Percentiles rank a stretch among this genome's conserved stretches.
Evolutionary conservation across 2,329 filamentous ascomycete genomes (phyloP).

Genomic region (Nigrospora sphaerica): DNA sequence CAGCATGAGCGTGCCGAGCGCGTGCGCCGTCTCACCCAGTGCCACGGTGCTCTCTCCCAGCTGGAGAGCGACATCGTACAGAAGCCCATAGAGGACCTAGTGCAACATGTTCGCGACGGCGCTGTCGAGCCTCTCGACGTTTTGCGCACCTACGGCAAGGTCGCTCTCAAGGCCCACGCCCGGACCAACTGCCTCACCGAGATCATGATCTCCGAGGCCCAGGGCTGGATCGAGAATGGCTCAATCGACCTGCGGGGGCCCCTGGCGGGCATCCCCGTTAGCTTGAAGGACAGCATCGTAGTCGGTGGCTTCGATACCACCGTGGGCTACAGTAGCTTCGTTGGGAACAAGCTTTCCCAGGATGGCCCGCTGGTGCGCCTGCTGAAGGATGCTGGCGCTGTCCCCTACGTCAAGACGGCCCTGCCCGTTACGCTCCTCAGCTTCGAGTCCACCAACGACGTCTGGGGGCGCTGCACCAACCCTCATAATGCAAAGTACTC

Average conservation of each 20-base stretch:
- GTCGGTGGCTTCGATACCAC: conserved; percentile 78
- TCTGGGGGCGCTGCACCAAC: conserved; percentile 80
- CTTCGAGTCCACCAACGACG: conserved; percentile 70
- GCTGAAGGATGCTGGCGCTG: conserved; percentile 78
- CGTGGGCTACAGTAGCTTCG: conserved; percentile 71
- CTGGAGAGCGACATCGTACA: conserved; percentile 62
- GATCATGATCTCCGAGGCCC: conserved; percentile 71
- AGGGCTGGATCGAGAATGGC: conserved; percentile 57
- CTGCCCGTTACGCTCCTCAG: conserved; percentile 79
- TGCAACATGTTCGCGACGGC: conserved; percentile 68
- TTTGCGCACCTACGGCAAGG: conserved; percentile 80
- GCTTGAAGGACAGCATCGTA: conserved; percentile 72
- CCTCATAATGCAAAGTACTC: conserved; percentile 80
- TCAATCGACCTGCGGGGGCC: conserved; percentile 70
- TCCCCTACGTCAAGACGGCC: conserved; percentile 92
- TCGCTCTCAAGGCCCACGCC: conserved; percentile 73
- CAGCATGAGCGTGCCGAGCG: conserved; percentile 66
- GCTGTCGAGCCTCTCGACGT: conserved; percentile 61
- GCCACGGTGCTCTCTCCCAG: conserved; percentile 57
- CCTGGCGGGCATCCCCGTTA: conserved; percentile 79
- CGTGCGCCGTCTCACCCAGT: conserved; percentile 59
- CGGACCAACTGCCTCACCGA: conserved; percentile 90
- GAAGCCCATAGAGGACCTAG: conserved; percentile 70
- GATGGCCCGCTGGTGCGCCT: conserved; percentile 71
- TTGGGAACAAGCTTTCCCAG: conserved; percentile 54